Evolutionary conservation across 441 rosid genomes (phyloP), one percentile per base, ranked within the genome.

Genomic region (Populus hybrid): DNA sequence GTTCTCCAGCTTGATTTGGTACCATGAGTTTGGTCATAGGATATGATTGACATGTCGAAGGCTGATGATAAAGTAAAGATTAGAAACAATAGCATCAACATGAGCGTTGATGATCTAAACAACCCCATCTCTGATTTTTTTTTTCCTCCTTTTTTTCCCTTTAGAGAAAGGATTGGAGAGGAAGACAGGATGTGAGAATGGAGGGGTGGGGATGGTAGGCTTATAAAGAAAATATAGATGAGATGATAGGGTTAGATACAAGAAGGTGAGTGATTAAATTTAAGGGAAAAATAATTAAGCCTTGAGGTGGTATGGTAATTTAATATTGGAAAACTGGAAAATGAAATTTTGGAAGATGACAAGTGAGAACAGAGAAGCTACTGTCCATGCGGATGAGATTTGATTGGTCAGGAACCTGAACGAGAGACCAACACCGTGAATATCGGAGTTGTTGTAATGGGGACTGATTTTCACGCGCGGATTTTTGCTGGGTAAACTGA

Each of bases 41-140:
- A 85, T 36, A 93, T 76, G 77, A 93, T 95, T 36, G 99, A 95
- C 93, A 88, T 87, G 82, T 95, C 98, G 24, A 82, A 59, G 79
- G 97, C 93, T 1, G 90, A 89, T 10, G 95, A 85, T 12, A 89
- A 64, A 66, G 88, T 57, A 78, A 89, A 77, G 75, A 83, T 20
- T 50, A 84, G 57, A 23, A 90, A 77, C 73, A 90, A 80, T 73
- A 87, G 78, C 23, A 86, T 8, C 36, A 73, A 81, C 80, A 81
- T 46, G 71, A 85, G 46, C 54, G 67, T 23, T 18, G 67, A 67
- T 10, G 86, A 74, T 54, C 84, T 80, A 7, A 24, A 8, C 24
- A 77, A 83, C 8, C 83, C 92, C 97, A 93, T 91, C 57, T 81
- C 59, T n/a, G 32, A 6, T 79, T 35, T 10, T 40, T 40, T 38